Base-by-base conservation (phyloP, 2,329 filamentous ascomycete species). In the Lizonia empirigonia region DNA sequence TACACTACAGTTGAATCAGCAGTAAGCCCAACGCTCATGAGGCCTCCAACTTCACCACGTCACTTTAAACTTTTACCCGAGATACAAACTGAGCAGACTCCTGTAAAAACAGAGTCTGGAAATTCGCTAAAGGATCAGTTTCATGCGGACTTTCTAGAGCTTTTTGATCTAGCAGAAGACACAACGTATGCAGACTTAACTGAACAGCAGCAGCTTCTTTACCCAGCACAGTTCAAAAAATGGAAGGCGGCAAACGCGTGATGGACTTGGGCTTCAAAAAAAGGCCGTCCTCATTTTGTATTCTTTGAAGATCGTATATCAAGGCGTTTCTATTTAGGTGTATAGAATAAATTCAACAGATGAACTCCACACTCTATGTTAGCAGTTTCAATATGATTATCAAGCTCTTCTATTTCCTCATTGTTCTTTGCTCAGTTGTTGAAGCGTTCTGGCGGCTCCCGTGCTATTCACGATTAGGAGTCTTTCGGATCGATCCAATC, bases 401-500 rank as follows among this genome's bases (percentile, higher is more conserved):
- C 7, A 26, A 26, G 24, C 24, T 26, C 24, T 26, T 26, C 24
- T 26, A 26, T 26, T 26, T 26, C 24, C 24, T 26, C 7, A 26
- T 26, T 26, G 7, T 7, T 26, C 24, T 26, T 26, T 26, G 24
- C 24, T 26, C 7, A 26, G 24, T 26, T 15, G 16, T 24, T 19
- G 5, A 19, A 26, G 91, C 88, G 53, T 96, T 96, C 74, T 96
- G 90, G 90, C 90, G 91, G 70, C 89, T 96, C 82, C 88, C 90
- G 65, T 96, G 91, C 74, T 87, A 84, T 60, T 85, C 85, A 47
- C 82, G 82, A 34, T 78, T 85, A 58, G 89, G 85, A 56, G 71
- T 89, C 47, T 88, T 85, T 37, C 84, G 90, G 48, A 78, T 96
- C 26, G 91, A 96, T 68, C 91, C 91, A n/a, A 78, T 96, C 46